Evolutionary conservation across 2,329 filamentous ascomycete species (phyloP).

Genomic region (Paecilomyces formosus): DNA sequence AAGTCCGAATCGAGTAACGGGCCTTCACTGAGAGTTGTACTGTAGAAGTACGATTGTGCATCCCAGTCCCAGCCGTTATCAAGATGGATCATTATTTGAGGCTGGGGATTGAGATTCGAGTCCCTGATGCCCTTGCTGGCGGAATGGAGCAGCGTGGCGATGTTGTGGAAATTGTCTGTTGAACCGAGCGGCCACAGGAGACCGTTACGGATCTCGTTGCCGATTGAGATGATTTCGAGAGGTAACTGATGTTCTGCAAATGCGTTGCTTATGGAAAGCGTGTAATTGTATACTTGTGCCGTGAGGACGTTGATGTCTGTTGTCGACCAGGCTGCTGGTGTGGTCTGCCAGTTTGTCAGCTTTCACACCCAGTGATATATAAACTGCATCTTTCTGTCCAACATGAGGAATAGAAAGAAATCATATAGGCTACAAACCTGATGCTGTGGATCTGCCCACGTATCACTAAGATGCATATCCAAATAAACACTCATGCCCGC

Average conservation of each 20-base stretch:
- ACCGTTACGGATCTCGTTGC: conserved; percentile 64
- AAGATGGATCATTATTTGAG: conserved; percentile 67
- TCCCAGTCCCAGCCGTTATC: conserved; percentile 69
- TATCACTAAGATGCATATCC: conserved; percentile 61
- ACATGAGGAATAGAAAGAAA: neutral
- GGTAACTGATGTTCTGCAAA: conserved; percentile 51
- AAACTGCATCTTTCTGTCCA: no score
- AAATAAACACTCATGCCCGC: conserved; percentile 56
- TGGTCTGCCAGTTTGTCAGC: conserved; percentile 25
- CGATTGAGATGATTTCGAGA: conserved; percentile 60
- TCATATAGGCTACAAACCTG: conserved; percentile 36
- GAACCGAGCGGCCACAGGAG: conserved; percentile 60
- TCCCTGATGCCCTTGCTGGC: conserved; percentile 59
- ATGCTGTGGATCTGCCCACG: conserved; percentile 61
- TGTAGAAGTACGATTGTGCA: conserved; percentile 60
- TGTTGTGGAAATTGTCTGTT: conserved; percentile 50
- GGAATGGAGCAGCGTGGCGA: conserved; percentile 57
- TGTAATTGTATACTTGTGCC: conserved; percentile 63
- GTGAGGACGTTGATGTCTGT: conserved; percentile 51
- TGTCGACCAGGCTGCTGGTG: conserved; percentile 56
- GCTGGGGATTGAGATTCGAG: conserved; percentile 48
- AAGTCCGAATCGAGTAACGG: conserved; percentile 50
- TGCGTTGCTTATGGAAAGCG: conserved; percentile 51
- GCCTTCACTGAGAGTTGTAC: conserved; percentile 46
- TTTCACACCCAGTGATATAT: neutral